phyloP scores from a whole-genome alignment of 148 eudicot species.

The Nepenthes mirabilis region DNA sequence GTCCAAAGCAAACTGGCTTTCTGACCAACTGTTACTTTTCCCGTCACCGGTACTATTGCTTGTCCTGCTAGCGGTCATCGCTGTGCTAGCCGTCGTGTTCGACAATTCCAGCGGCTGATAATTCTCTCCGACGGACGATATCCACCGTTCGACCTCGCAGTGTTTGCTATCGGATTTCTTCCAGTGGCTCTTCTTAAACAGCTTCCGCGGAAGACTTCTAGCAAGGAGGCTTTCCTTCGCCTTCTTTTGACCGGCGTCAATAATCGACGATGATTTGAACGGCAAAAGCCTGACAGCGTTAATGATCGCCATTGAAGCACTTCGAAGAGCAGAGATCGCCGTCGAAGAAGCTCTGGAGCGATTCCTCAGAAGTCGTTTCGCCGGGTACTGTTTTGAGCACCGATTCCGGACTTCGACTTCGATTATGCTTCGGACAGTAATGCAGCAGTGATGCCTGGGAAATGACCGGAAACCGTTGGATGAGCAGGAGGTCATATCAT shows the following conservation, averaged over 20 bases:
- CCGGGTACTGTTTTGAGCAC: neutral
- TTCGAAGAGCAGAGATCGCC: slow-evolving; percentile 21
- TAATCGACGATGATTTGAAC: slow-evolving; percentile 11
- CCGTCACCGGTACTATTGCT: slow-evolving; percentile 15
- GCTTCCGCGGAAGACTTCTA: slow-evolving; percentile 40
- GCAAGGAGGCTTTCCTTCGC: slow-evolving; percentile 11
- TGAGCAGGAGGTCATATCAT: slow-evolving; percentile 71
- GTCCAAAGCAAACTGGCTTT: slow-evolving; percentile 8
- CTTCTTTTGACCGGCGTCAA: neutral
- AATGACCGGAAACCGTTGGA: slow-evolving; percentile 72
- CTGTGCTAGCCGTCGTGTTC: slow-evolving; percentile 9
- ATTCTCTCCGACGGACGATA: slow-evolving; percentile 23
- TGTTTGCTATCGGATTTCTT: slow-evolving; percentile 12
- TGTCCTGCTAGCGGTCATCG: neutral
- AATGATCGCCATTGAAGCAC: slow-evolving; percentile 40
- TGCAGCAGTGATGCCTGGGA: slow-evolving; percentile 61
- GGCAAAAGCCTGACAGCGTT: slow-evolving; percentile 40
- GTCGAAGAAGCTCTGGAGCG: neutral
- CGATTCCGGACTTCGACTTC: slow-evolving; percentile 12
- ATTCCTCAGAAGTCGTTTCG: neutral
- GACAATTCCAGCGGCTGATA: slow-evolving; percentile 19
- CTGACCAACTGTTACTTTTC: slow-evolving; percentile 33
- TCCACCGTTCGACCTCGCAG: slow-evolving; percentile 49
- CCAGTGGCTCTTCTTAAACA: slow-evolving; percentile 33
- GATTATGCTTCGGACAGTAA: slow-evolving; percentile 28